phyloP scores from a whole-genome alignment of 2,329 filamentous ascomycete species.

The Phialocephala subalpina region DNA sequence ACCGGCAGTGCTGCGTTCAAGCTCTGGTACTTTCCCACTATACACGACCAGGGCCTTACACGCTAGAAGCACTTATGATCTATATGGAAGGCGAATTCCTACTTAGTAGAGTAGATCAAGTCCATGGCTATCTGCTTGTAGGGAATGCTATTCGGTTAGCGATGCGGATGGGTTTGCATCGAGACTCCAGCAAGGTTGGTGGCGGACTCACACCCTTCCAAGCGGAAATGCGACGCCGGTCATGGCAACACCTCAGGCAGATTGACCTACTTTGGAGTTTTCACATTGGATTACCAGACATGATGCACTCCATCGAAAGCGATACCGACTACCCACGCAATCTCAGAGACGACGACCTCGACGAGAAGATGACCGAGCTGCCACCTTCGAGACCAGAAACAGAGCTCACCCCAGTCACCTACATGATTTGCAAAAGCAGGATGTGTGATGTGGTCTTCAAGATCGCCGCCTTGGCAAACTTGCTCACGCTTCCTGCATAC shows the following conservation, averaged over 20 bases:
- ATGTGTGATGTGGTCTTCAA: constrained; percentile 58
- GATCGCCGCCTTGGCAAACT: constrained; percentile 59
- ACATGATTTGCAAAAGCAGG: constrained; percentile 59
- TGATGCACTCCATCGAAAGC: constrained; percentile 69
- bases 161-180: constrained; percentile 66
- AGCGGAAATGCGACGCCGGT: constrained; percentile 74
- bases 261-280: constrained; percentile 72
- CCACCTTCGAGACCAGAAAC: constrained; percentile 63
- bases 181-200: constrained; percentile 53
- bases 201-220: constrained; percentile 70
- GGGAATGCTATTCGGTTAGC: constrained; percentile 60
- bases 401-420: constrained; percentile 67
- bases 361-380: constrained; percentile 59
- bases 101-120: constrained; percentile 57
- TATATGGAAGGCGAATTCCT: constrained; percentile 60
- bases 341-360: constrained; percentile 71
- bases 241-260: constrained; percentile 63
- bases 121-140: constrained; percentile 61
- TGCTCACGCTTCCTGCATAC: constrained; percentile 56
- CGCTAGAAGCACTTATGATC: constrained; percentile 59
- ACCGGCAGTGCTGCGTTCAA: constrained; percentile 59
- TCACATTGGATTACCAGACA: constrained; percentile 72
- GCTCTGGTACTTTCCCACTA: constrained; percentile 59
- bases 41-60: constrained; percentile 55
- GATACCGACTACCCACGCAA: constrained; percentile 70